Evolutionary conservation across 2,329 filamentous ascomycete genomes (phyloP), one percentile per base, ranked within the genome.

Genomic region (Fusarium sp.): DNA sequence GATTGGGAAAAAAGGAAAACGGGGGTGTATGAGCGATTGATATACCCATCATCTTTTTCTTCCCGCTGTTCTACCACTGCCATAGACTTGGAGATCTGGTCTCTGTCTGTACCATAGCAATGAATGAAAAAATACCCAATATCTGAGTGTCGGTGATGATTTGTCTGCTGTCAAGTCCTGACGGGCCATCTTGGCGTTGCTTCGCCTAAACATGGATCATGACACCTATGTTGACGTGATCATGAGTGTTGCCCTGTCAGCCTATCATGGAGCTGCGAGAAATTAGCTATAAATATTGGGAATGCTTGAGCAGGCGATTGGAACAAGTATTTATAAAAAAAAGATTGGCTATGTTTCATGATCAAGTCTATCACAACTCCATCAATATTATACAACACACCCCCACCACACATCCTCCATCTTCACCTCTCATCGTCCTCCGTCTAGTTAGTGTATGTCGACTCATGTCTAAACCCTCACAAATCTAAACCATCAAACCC

Each of bases 101-200:
- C 80, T 80, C 68, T 80, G 76, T 79, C 71, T 82, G 81, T 82
- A 82, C 78, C 77, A 82, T 82, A 82, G 79, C 73, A 68, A 78
- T 65, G 61, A 77, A 75, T 72, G 57, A 74, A 75, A 66, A 74
- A 77, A 78, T 73, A 72, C 67, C 71, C 65, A 68, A 77, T n/a
- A 63, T 54, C 63, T n/a, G 71, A 68, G 25, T 63, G 36, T n/a
- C 13, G 9, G 45, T 50, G 47, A 52, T 52, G 6, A n/a, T 7
- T 3, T 50, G 16, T 27, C 8, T 47, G 9, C 20, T 50, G 45
- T 2, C 33, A 2, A 35, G 38, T 11, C n/a, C n/a, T 42, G 38
- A 42, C 7, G 38, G n/a, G 6, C 16, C 33, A 36, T 20, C 14
- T 18, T 47, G 42, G 25, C 8, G 14, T 18, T 47, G 42, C 14